Conservation (phyloP, 2,329 filamentous ascomycete species). For the Alternaria angustiovoidea region DNA sequence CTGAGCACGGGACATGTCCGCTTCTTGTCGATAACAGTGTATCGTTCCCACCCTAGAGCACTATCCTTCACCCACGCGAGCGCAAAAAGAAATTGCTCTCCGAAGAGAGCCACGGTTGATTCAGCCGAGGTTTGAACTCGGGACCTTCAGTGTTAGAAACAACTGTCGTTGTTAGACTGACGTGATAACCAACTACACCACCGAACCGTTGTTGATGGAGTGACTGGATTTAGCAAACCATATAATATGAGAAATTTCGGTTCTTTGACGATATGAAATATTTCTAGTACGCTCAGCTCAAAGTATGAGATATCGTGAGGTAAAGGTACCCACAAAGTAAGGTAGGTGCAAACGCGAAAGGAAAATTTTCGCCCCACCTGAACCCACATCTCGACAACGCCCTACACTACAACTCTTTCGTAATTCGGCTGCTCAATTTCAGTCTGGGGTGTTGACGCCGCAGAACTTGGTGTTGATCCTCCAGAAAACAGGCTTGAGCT, state of each 20-base stretch:
- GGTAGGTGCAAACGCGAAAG: background rate
- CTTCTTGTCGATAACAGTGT: background rate
- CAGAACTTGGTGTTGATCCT: conserved; percentile 13
- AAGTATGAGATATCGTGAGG: background rate
- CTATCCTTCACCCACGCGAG: too few relatives aligned
- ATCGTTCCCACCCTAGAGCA: background rate
- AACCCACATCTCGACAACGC: background rate
- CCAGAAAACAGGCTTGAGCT: conserved; percentile 26
- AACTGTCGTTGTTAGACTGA: conserved; percentile 53
- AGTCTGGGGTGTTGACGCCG: conserved; percentile 15
- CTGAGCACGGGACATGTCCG: background rate
- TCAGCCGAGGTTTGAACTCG: conserved; percentile 4
- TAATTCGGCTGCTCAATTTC: conserved; percentile 21
- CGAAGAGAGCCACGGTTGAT: background rate
- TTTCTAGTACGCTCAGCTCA: too few relatives aligned
- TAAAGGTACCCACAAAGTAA: background rate
- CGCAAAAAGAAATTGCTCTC: background rate
- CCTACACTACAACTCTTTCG: background rate
- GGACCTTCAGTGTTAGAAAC: conserved; percentile 5
- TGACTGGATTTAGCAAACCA: fast-evolving
- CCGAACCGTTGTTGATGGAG: conserved; percentile 30
- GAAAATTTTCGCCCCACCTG: background rate
- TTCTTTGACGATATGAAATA: background rate
- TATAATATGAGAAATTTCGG: background rate
- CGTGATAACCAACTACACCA: conserved; percentile 60